phyloP scores from a whole-genome alignment of 192 early-diverging fungal genomes.

The Backusella circina region DNA sequence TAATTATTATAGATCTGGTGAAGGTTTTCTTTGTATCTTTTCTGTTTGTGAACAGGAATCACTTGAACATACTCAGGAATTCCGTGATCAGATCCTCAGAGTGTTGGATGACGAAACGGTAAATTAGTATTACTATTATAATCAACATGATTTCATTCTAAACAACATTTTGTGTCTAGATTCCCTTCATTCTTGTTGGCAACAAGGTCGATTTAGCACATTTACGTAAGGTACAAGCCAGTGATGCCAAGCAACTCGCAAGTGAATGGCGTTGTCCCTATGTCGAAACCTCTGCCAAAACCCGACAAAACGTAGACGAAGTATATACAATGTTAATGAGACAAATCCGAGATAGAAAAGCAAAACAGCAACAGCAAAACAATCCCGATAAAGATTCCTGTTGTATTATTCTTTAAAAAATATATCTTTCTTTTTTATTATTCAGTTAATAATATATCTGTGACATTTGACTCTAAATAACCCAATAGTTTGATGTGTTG shows the following conservation, averaged over 20 bases:
- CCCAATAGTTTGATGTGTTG: not conserved
- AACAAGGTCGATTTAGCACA: constrained; percentile 72
- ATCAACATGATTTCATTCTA: not conserved
- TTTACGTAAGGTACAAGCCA: constrained; percentile 57
- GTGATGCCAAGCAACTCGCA: constrained; percentile 56
- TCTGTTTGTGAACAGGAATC: constrained; percentile 77
- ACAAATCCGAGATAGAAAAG: constrained; percentile 71
- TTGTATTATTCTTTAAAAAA: constrained; percentile 19
- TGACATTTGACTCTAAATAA: not conserved
- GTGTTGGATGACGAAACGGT: constrained; percentile 77
- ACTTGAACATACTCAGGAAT: constrained; percentile 81
- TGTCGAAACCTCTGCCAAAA: constrained; percentile 72
- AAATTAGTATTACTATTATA: not conserved
- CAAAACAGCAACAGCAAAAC: constrained; percentile 4
- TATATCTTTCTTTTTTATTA: not conserved
- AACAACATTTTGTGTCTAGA: constrained; percentile 12
- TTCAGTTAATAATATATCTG: constrained; percentile 18
- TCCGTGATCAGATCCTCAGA: constrained; percentile 82
- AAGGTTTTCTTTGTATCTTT: constrained; percentile 86
- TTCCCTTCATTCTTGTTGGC: constrained; percentile 82
- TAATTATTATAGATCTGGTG: constrained; percentile 82
- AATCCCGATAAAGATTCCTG: constrained; percentile 17
- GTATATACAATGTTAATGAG: constrained; percentile 73
- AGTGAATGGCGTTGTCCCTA: constrained; percentile 67
- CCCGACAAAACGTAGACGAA: constrained; percentile 78